Evolutionary conservation across 179 eudicot species (phyloP), one percentile per base, ranked within the genome.

Genomic region (Drosera spatulata): DNA sequence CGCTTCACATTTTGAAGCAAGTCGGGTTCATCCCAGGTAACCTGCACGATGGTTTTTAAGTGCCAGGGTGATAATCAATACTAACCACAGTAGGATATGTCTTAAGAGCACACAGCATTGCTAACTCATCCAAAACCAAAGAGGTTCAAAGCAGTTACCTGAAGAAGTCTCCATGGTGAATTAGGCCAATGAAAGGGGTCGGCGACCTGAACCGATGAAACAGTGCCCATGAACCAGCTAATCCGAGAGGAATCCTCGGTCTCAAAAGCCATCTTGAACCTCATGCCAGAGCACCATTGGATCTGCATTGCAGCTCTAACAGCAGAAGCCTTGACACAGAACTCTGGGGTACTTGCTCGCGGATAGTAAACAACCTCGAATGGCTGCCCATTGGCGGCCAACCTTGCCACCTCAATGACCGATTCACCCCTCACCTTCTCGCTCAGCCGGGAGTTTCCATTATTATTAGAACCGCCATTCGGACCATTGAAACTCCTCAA

Each of bases 1-100:
- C 86, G 63, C 73, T 88, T 91, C 59, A 91, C 98, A 22, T 22
- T 22, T 22, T 22, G 33, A 22, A 22, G 33, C 33, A 22, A 22
- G 33, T 22, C 33, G 33, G 96, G 96, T 60, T 91, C 98, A 63
- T 91, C 98, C 96, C 96, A 91, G 5, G 78, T 71, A 60, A 91
- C 98, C 98, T 91, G 71, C 58, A 67, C 53, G 8, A 10, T 37
- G 14, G 39, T 7, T 62, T 41, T 37, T 62, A 4, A 14, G 45
- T 14, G 56, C 43, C 49, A 42, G 33, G 4, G 41, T 59, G 7
- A 62, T 13, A 61, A 46, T 42, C 66, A 2, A 51, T 14, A 11
- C 33, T 22, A 22, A 22, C 33, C 33, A 22, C 50, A 46, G 14
- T 10, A 52, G 7, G 12, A 52, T 52, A 52, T 12, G 11, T 14